Percentiles rank a stretch among this genome's conserved stretches.
Evolutionary conservation across 305 asterid species (phyloP).

Genomic region (Euphrasia arctica): DNA sequence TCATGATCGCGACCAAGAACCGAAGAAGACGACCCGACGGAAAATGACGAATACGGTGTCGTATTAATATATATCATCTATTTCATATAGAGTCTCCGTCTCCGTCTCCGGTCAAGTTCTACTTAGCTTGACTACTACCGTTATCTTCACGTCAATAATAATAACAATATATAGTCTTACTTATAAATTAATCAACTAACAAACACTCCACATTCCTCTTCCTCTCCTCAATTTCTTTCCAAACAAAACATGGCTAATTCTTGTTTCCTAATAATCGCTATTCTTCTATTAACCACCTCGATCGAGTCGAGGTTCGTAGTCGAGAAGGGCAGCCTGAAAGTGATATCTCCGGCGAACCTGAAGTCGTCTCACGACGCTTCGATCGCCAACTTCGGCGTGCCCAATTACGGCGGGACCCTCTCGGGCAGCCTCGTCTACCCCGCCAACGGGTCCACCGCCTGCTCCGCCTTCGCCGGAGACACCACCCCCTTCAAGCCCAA

Average conservation of each 20-base stretch:
- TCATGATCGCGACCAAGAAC: too few relatives aligned
- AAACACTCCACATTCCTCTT: not conserved
- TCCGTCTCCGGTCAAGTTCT: too few relatives aligned
- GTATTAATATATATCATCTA: too few relatives aligned
- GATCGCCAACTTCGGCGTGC: conserved; percentile 92
- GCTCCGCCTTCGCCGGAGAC: conserved; percentile 59
- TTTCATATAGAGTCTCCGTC: too few relatives aligned
- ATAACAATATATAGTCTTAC: not conserved
- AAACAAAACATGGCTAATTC: not conserved
- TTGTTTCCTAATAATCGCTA: too few relatives aligned
- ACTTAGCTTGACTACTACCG: too few relatives aligned
- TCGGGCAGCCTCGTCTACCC: conserved; percentile 69
- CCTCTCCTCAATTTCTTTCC: not conserved
- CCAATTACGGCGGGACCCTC: conserved; percentile 87
- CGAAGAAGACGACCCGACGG: too few relatives aligned
- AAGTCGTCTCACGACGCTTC: conserved; percentile 83
- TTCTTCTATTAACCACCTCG: too few relatives aligned
- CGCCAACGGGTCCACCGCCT: conserved; percentile 32
- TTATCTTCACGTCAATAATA: not conserved
- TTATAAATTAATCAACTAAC: not conserved
- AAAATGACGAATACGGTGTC: too few relatives aligned
- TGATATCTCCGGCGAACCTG: conserved; percentile 51
- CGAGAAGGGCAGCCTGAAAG: conserved; percentile 76
- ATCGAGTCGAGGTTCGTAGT: conserved; percentile 51
- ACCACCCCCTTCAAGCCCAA: conserved; percentile 68